Base-by-base conservation (phyloP, 2,329 filamentous ascomycete genomes). In the Dothideomycetes sp. region DNA sequence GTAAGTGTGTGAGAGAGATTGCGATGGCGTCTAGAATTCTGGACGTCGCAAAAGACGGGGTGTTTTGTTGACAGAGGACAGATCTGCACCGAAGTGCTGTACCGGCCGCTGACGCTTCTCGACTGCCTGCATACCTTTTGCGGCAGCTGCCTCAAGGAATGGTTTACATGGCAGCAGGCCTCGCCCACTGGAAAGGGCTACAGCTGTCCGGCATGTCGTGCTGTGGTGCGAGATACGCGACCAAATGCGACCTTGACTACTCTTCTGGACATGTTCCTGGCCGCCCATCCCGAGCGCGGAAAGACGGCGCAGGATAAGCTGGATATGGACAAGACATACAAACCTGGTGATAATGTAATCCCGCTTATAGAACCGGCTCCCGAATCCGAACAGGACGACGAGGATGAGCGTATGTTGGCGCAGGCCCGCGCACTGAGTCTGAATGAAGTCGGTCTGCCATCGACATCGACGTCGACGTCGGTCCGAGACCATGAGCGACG, bases 201-300 rank as follows among this genome's bases (percentile, higher is more conserved):
- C 60, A 95, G 87, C 32, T 98, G 91, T 65, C 91, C 91, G 28
- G 83, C 86, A 64, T 98, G 91, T 64, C 84, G 91, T 49, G 84
- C 87, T 32, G 64, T 73, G 10, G 89, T 98, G 46, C 80, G 88
- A 48, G 84, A 83, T 53, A 94, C 89, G 30, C 79, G 80, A 57
- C 86, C 86, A 55, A 93, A 96, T 73, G 85, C 91, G 44, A 87
- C 83, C 17, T 83, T 95, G 37, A 88, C 81, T 7, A 94, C 87
- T 2, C 68, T 96, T 32, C 67, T 98, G 45, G 89, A 96, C 42
- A 89, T 94, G 74, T 87, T 84, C 51, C 64, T 95, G 24, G 71
- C 78, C 18, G 78, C 83, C 31, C 85, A 94, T 54, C 89, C 91
- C 1, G 76, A 77, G 13, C 82, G 82, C 51, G 79, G 69, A 18